Base-by-base conservation (phyloP, 768 basidiomycete genomes). In the Mycena amicta region DNA sequence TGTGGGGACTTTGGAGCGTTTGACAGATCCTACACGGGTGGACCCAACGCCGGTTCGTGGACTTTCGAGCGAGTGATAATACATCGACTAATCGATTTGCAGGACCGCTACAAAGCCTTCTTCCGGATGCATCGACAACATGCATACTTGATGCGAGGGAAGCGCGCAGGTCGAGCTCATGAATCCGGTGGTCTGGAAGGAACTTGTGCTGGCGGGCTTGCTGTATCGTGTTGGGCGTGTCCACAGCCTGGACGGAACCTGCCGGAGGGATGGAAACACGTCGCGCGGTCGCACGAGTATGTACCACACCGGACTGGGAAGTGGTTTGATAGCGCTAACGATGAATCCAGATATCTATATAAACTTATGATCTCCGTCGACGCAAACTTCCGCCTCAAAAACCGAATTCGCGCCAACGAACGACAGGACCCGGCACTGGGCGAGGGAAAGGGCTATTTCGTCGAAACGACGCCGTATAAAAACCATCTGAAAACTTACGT, bases 171-270 rank as follows among this genome's bases (percentile, higher is more conserved):
- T 2, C n/a, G 53, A 8, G 52, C 30, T 4, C 53, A 55, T 27
- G 53, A 50, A 20, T 16, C 22, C 11, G 27, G 20, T 16, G 54
- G 53, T n/a, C 22, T 50, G 2, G 28, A 16, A 3, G 43, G 4
- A 8, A 60, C 58, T 3, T 15, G 15, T 20, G 8, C 3, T 11
- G 37, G 58, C 11, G 29, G 40, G 18, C 18, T 33, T 13, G 58
- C 58, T 4, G 41, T 60, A 13, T 5, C 3, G 4, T 60, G 58
- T 27, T 60, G 58, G 58, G 58, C 58, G 2, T 60, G 58, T 25
- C 58, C 58, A 2, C 58, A 50, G 4, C 52, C 40, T n/a, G 39
- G 52, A 8, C 8, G 15, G 18, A 57, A 57, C 33, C 22, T 57
- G 16, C 55, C 55, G 27, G 23, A 40, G 13, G 58, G 40, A 13